Percentiles rank a stretch among this genome's conserved stretches.
Evolutionary conservation across 2,329 filamentous ascomycete species (phyloP).

Genomic region (Furcasterigmium furcatum): DNA sequence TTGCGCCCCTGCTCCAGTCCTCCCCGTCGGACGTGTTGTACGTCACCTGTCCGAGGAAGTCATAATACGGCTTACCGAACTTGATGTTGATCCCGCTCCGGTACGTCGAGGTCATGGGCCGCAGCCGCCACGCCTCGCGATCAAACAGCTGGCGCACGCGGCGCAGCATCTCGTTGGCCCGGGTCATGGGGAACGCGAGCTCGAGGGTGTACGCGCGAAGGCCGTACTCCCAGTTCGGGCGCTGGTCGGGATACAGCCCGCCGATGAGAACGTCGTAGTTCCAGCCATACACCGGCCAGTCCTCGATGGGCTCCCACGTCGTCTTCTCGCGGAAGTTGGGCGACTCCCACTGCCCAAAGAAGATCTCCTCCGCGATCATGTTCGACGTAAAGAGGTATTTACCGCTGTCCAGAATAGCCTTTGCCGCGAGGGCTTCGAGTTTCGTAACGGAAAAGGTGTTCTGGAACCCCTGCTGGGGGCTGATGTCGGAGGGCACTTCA

Average conservation of each 20-base stretch:
- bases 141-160: slow-evolving; percentile 46
- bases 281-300: slow-evolving; percentile 50
- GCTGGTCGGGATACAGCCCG: slow-evolving; percentile 43
- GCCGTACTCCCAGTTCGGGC: slow-evolving; percentile 46
- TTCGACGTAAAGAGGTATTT: slow-evolving; percentile 44
- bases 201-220: slow-evolving; percentile 46
- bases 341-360: slow-evolving; percentile 44
- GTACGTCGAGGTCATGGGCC: slow-evolving; percentile 46
- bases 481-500: slow-evolving; percentile 32
- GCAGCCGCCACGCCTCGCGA: slow-evolving; percentile 36
- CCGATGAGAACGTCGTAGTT: slow-evolving; percentile 53
- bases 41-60: slow-evolving; percentile 46
- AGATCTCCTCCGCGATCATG: slow-evolving; percentile 44
- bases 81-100: slow-evolving; percentile 51
- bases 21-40: slow-evolving; percentile 42
- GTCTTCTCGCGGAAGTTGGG: slow-evolving; percentile 51
- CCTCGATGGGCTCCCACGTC: slow-evolving; percentile 34
- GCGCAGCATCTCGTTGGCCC: slow-evolving; percentile 45
- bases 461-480: slow-evolving; percentile 44
- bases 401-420: slow-evolving; percentile 40
- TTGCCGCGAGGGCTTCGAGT: slow-evolving; percentile 36
- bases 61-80: slow-evolving; percentile 44
- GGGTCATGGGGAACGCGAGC: slow-evolving; percentile 47
- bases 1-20: slow-evolving; percentile 46
- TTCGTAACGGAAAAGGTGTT: slow-evolving; percentile 47